Conservation (phyloP, 2,329 filamentous ascomycete species). For the Venturia pyrina region DNA sequence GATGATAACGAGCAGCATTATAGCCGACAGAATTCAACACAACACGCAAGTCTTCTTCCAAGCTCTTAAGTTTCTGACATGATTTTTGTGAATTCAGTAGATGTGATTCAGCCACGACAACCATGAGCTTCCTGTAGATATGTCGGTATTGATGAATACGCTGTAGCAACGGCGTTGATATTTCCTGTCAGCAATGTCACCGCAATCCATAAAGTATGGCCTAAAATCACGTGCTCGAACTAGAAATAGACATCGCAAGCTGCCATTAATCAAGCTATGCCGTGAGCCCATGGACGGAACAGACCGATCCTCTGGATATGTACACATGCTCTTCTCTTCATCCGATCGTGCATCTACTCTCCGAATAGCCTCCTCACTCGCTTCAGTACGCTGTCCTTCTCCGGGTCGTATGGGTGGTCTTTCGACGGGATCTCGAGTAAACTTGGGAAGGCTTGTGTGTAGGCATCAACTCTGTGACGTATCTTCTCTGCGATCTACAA, state of each 20-base stretch:
- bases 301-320: neutral
- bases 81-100: no score
- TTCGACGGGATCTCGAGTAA: constrained; percentile 96
- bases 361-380: constrained; percentile 67
- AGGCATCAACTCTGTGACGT: constrained; percentile 79
- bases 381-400: constrained; percentile 95
- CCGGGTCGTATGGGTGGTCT: constrained; percentile 96
- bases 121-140: no score
- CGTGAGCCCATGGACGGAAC: neutral
- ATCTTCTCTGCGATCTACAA: constrained; percentile 83
- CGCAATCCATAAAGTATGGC: no score
- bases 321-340: neutral
- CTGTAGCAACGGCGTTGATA: no score
- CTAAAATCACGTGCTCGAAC: neutral
- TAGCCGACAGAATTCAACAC: no score
- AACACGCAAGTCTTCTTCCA: no score
- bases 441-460: constrained; percentile 91
- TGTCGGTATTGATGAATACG: no score
- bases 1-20: no score
- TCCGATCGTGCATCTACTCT: constrained; percentile 29
- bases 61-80: no score
- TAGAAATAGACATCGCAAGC: neutral
- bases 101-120: no score
- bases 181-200: no score
- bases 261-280: neutral